A percentile compares a stretch with the other conserved stretches of the same genome.
Conservation (phyloP, 805 yeast species). For the Ascoidea asiatica region DNA sequence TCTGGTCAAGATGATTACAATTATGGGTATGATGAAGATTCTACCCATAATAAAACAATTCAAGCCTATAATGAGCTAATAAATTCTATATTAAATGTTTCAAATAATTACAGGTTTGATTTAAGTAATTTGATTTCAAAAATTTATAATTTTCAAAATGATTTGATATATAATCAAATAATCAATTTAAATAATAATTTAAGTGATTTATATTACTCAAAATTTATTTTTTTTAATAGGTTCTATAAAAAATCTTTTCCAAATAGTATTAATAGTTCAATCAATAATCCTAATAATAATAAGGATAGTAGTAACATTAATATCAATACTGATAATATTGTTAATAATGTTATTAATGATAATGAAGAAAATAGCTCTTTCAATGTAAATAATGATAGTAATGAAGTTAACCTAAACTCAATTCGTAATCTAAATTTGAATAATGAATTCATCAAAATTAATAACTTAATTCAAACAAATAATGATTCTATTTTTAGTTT, state of each 20-base stretch:
- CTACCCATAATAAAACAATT: too few species aligned
- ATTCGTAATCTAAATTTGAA: too few species aligned
- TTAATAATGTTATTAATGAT: neutral
- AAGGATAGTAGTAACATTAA: neutral
- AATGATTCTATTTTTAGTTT: neutral
- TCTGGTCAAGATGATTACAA: too few species aligned
- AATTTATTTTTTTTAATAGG: too few species aligned
- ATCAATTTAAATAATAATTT: too few species aligned
- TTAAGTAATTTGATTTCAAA: too few species aligned
- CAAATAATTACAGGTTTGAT: neutral
- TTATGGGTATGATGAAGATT: too few species aligned
- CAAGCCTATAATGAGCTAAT: neutral
- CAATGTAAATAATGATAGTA: neutral
- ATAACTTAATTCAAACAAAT: neutral
- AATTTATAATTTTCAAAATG: neutral
- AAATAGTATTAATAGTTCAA: neutral
- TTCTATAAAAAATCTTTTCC: neutral
- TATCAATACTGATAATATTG: neutral
- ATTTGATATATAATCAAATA: too few species aligned
- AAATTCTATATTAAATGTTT: neutral
- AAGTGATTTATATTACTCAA: neutral
- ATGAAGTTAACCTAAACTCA: neutral
- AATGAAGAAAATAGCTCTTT: neutral
- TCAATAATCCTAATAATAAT: neutral
- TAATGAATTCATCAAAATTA: too few species aligned